These are phyloP conservation scores for Crithidia thermophila DNA, from an alignment of 208 protist genomes.

Conservation along the genomic window DNA sequence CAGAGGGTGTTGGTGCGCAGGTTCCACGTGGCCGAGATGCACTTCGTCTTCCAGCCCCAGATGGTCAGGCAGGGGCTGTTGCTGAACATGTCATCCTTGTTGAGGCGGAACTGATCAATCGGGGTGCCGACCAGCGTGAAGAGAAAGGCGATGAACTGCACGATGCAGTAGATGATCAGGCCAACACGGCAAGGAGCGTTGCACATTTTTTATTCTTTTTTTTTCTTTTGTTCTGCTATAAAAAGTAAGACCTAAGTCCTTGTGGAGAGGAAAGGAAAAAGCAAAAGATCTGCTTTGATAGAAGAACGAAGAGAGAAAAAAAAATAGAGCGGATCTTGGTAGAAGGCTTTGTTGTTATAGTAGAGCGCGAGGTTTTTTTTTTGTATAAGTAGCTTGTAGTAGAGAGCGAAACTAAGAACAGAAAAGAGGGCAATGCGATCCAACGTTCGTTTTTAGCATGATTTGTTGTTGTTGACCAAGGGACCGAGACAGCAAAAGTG, in stretches of 20 bases:
- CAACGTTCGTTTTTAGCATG: too few relatives aligned
- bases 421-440: too few relatives aligned
- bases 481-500: too few relatives aligned
- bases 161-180: conserved; percentile 34
- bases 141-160: conserved; percentile 44
- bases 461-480: too few relatives aligned
- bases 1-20: conserved; percentile 19
- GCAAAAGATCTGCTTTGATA: too few relatives aligned
- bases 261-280: too few relatives aligned
- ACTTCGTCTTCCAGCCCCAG: conserved; percentile 57
- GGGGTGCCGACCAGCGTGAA: conserved; percentile 51
- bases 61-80: conserved; percentile 51
- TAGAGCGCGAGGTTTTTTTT: too few relatives aligned
- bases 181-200: conserved; percentile 25
- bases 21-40: conserved; percentile 32
- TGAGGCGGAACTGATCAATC: conserved; percentile 48
- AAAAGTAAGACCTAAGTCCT: not conserved
- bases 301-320: not conserved
- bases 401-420: too few relatives aligned
- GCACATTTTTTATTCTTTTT: conserved; percentile 12
- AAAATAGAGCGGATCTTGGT: not conserved
- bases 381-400: too few relatives aligned
- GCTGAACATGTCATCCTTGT: conserved; percentile 18
- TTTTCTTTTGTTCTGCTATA: not conserved
- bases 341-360: too few relatives aligned